A percentile compares a stretch with the other conserved stretches of the same genome.
phyloP scores from a whole-genome alignment of 768 basidiomycete species.

The Mycena amicta region DNA sequence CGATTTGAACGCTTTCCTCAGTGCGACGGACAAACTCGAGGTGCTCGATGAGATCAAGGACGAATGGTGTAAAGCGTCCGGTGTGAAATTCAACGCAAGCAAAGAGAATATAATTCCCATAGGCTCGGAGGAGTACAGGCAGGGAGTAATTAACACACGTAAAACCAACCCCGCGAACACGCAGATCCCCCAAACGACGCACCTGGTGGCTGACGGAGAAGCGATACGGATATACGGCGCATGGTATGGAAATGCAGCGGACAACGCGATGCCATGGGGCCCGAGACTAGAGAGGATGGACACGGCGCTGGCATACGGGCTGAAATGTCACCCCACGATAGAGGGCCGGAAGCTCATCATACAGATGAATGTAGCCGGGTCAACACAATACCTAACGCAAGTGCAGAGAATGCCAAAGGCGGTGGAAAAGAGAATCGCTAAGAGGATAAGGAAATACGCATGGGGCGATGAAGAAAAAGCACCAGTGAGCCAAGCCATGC shows the following conservation, averaged over 20 bases:
- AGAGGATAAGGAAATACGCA: slow-evolving; percentile 23
- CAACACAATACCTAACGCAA: slow-evolving; percentile 34
- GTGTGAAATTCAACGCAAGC: slow-evolving; percentile 41
- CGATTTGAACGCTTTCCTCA: background rate
- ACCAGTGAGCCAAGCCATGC: background rate
- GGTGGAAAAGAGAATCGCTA: slow-evolving; percentile 15
- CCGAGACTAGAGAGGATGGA: slow-evolving; percentile 26
- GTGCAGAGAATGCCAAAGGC: slow-evolving; percentile 34
- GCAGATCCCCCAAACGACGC: slow-evolving; percentile 1
- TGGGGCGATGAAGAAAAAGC: slow-evolving; percentile 9
- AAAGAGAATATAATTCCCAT: slow-evolving; percentile 34
- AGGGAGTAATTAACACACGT: background rate
- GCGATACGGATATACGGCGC: slow-evolving; percentile 14
- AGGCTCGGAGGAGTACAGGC: background rate
- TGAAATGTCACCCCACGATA: slow-evolving; percentile 15
- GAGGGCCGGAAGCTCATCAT: slow-evolving; percentile 24
- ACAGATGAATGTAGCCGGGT: slow-evolving; percentile 20
- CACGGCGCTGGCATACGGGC: slow-evolving; percentile 9
- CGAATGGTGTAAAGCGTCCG: slow-evolving; percentile 25
- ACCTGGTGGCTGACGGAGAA: slow-evolving; percentile 20
- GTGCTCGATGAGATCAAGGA: background rate
- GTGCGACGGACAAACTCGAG: background rate
- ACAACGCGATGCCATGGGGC: slow-evolving; percentile 17
- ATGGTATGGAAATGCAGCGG: slow-evolving; percentile 28
- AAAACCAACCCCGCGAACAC: background rate